A percentile compares a stretch with the other conserved stretches of the same genome.
phyloP scores from a whole-genome alignment of 2,329 filamentous ascomycete genomes.

The Myriosclerotinia duriaeana region DNA sequence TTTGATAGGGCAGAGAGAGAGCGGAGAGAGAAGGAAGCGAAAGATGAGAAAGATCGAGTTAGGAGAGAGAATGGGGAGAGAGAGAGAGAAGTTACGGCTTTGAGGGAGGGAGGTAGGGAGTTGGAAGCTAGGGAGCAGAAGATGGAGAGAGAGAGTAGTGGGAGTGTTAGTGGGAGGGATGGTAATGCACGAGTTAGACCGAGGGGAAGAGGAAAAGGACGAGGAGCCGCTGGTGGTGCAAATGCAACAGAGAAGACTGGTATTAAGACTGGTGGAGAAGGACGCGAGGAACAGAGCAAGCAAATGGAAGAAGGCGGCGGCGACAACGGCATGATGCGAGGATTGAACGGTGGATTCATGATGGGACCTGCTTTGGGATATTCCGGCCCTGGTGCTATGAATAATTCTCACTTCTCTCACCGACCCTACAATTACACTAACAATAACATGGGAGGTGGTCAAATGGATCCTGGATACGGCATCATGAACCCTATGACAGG shows the following conservation, averaged over 20 bases:
- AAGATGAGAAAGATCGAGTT: slow-evolving; percentile 23
- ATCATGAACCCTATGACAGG: slow-evolving; percentile 12
- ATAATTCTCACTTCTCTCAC: not conserved
- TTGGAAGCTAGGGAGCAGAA: not conserved
- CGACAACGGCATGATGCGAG: not conserved
- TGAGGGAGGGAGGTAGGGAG: not conserved
- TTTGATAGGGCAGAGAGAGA: slow-evolving; percentile 34
- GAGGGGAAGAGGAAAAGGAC: not conserved
- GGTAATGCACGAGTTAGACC: not conserved
- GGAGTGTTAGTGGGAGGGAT: not conserved
- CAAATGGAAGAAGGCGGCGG: not conserved
- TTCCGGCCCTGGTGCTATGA: not conserved
- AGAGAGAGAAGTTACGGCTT: not conserved
- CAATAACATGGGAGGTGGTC: not conserved
- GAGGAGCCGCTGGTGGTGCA: not conserved
- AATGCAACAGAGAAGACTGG: not conserved
- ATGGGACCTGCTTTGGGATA: not conserved
- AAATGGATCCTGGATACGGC: not conserved
- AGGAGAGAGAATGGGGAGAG: slow-evolving; percentile 20
- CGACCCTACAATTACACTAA: not conserved
- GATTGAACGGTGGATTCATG: not conserved
- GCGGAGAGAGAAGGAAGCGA: slow-evolving; percentile 21
- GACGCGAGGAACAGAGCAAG: not conserved
- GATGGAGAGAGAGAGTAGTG: not conserved
- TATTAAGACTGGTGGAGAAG: not conserved